Base-by-base conservation (phyloP, 2,329 filamentous ascomycete species). In the Pseudogymnoascus sp. region DNA sequence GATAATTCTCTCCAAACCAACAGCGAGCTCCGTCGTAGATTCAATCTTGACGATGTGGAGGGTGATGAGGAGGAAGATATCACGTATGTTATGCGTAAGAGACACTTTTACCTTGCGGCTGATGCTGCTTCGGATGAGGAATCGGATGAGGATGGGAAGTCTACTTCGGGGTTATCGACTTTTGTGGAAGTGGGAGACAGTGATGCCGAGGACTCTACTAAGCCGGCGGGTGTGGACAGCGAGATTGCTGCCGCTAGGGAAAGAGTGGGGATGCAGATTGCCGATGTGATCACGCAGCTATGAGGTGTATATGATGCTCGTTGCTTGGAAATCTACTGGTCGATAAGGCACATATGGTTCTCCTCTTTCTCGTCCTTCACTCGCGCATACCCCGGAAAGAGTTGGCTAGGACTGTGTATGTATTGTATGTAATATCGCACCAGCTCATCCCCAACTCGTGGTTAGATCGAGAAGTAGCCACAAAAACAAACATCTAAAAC, bases 211-310 rank as follows among this genome's bases (percentile, higher is more conserved):
- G 72, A 72, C 13, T 77, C 74, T 4, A 72, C 75, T 37, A 75
- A 77, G 23, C 75, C 77, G 42, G 70, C 83, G 1, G 77, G 80
- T 31, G 79, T 84, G 1, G 74, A 77, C 3, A 77, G 79, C 15
- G 83, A 83, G 1, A 75, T 86, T 4, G 82, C 83, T 1, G 70
- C 87, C 26, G 79, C 80, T 2, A 83, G 87, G 69, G 83, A 85
- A 70, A 81, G 79, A 46, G 77, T 83, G 15, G 78, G 79, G 65
- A 72, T 77, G 33, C 77, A 79, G 17, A 70, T 77, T 31, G 73
- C 79, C 2, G 80, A 82, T 68, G 66, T 81, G 19, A 70, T 80
- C 40, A 77, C 75, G 7, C 68, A 71, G 42, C 65, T 64, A 37
- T 71, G 50, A 68, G 2, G 0, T 44, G 40, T 15, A 15, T 44